Evolutionary conservation across 2,329 filamentous ascomycete genomes (phyloP), one percentile per base, ranked within the genome.

Genomic region (Penicillium sp.): DNA sequence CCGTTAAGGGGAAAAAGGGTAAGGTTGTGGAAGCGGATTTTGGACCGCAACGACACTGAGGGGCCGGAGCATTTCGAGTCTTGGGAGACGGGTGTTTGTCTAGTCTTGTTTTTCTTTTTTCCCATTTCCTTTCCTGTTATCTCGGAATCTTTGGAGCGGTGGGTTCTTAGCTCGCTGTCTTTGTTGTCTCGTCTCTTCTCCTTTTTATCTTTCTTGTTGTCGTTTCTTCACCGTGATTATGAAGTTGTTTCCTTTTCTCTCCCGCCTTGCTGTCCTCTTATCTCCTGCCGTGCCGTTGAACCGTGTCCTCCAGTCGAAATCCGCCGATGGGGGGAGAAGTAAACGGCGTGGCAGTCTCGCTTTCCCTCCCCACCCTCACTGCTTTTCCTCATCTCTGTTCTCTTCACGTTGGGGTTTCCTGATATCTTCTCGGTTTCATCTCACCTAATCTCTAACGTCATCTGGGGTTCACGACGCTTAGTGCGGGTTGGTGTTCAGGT

Each of bases 1-100:
- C 88, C 62, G 87, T 96, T 77, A 95, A 95, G 77, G 82, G 85
- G 33, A 84, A 89, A 64, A 95, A 94, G 76, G 89, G 92, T 48
- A 90, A 90, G 73, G 73, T 80, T 51, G 76, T 81, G 46, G 84
- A 87, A 63, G 80, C 80, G 45, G 83, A 86, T 70, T 86, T 85
- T 73, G 82, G 83, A 44, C 71, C 74, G 55, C 71, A 74, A 65
- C 72, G 72, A 60, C 70, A 70, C 64, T 71, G 64, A 71, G 46
- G 60, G 63, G 61, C 52, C 48, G 63, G 63, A 64, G 66, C 63
- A 69, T 69, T 66, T 67, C 56, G 64, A 62, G 66, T 68, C 61
- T 67, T 66, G 66, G 57, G 67, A 70, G 65, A 67, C 62, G 66
- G 68, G 66, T 69, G 67, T 68, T 72, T 68, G 64, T 67, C 61